These are phyloP conservation scores for Aureobasidium sp. DNA, from an alignment of 2,329 filamentous ascomycete genomes.

Conservation along the genomic window DNA sequence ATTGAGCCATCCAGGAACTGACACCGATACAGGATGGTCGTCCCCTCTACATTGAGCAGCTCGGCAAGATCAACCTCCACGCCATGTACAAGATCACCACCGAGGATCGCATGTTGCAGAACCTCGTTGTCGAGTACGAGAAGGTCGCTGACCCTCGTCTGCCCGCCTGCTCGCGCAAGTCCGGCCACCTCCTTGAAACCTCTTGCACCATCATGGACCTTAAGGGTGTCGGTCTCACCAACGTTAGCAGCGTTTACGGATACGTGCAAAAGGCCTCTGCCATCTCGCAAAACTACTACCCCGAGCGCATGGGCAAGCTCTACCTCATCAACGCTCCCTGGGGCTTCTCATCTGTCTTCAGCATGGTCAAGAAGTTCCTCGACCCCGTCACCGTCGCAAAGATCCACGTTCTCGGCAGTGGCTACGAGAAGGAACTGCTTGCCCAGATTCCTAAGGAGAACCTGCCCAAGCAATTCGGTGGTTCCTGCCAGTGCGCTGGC, in stretches of 20 bases:
- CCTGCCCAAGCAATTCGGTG: conserved; percentile 78
- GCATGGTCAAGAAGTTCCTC: conserved; percentile 82
- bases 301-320: conserved; percentile 88
- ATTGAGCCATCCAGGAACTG: background rate
- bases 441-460: conserved; percentile 83
- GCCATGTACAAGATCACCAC: conserved; percentile 92
- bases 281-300: conserved; percentile 98
- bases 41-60: conserved; percentile 92
- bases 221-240: conserved; percentile 81
- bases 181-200: conserved; percentile 83
- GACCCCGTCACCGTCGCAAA: conserved; percentile 95
- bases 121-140: conserved; percentile 97
- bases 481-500: conserved; percentile 68
- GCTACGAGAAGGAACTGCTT: conserved; percentile 77
- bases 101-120: conserved; percentile 87
- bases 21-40: conserved; percentile 95
- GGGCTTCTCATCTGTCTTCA: conserved; percentile 84
- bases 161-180: conserved; percentile 89
- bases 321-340: conserved; percentile 98
- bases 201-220: conserved; percentile 98
- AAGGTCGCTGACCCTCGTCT: conserved; percentile 87
- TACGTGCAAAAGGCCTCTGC: conserved; percentile 78
- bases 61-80: conserved; percentile 84
- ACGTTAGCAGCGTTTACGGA: conserved; percentile 73
- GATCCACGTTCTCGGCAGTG: conserved; percentile 78